Base-by-base conservation (phyloP, 345 rosid genomes). In the Odontarrhena argentea region DNA sequence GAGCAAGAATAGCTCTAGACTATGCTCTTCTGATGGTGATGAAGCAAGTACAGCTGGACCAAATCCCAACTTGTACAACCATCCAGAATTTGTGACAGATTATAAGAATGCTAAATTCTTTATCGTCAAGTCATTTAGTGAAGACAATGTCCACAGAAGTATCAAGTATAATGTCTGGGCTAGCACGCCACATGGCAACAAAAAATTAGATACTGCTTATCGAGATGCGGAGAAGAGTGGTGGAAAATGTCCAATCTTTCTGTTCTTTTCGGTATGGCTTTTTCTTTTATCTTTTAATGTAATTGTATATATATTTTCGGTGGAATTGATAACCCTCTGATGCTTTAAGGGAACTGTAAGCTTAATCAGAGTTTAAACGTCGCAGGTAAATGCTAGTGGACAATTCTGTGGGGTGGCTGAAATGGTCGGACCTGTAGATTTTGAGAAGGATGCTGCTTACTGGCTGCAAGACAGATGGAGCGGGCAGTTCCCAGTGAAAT, bases 401-500 rank as follows among this genome's bases (percentile, higher is more conserved):
- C 89, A 84, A 71, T 85, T 87, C 74, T 87, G 92, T 61, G 92
- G 92, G 71, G 85, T 85, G 8, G 80, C 92, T 1, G 86, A 87
- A 78, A 87, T 87, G 92, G 74, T 71, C 32, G 92, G 89, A 60
- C 80, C 82, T 56, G 87, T 87, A 8, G 87, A 87, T 77, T 87
- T 87, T 75, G 89, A 83, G 63, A 87, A 71, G 55, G 74, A 85
- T 74, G 89, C 86, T 68, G 89, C 74, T 50, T 73, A 84, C 69
- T 85, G 92, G 92, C 86, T 85, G 70, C 92, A 85, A 47, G 92
- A 85, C 67, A 77, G 87, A 73, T 87, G 92, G 92, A 87, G 76
- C 70, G 92, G 92, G 59, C 92, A 87, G 81, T 87, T 87, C 77
- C 89, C 89, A 60, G 87, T 87, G 47, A 74, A 77, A 49, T 87